These are phyloP conservation scores for Mycena sanguinolenta DNA, from an alignment of 768 basidiomycete genomes.

Conservation along the genomic window DNA sequence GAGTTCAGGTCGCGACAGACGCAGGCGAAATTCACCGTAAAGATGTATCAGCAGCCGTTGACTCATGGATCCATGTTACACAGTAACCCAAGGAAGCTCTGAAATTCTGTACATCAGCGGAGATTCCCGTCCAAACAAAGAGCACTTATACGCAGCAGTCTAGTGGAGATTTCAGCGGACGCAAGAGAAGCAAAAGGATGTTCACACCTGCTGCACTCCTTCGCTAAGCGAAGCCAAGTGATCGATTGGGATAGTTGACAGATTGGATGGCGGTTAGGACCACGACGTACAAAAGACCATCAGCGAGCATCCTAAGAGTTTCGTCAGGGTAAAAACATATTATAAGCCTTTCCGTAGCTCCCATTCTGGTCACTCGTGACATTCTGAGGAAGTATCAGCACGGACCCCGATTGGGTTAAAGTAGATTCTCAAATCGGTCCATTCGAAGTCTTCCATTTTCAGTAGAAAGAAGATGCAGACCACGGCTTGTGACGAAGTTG, in stretches of 20 bases:
- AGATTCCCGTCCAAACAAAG: background rate
- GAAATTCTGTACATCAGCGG: slow-evolving; percentile 20
- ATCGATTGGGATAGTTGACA: slow-evolving; percentile 65
- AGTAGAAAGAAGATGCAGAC: too few species aligned
- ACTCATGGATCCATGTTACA: slow-evolving; percentile 73
- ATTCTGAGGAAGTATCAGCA: slow-evolving; percentile 26
- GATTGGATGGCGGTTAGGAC: slow-evolving; percentile 65
- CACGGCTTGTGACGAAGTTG: slow-evolving; percentile 66
- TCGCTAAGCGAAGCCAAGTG: slow-evolving; percentile 46
- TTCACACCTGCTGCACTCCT: slow-evolving; percentile 50
- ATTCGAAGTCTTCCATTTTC: slow-evolving; percentile 56
- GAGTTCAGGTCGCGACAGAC: background rate
- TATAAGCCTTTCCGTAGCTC: background rate
- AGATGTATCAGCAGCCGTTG: slow-evolving; percentile 71
- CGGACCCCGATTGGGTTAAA: background rate
- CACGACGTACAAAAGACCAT: slow-evolving; percentile 75
- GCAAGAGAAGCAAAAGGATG: background rate
- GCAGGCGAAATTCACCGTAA: slow-evolving; percentile 51
- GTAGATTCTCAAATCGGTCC: slow-evolving; percentile 53
- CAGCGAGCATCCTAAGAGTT: slow-evolving; percentile 70
- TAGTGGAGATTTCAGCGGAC: slow-evolving; percentile 55
- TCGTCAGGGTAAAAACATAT: background rate
- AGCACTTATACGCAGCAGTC: too few species aligned
- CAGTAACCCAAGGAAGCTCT: slow-evolving; percentile 69
- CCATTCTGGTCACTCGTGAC: slow-evolving; percentile 32